These are phyloP conservation scores for Aegilops speltoides DNA, from an alignment of 176 grass and related monocot species.

Conservation along the genomic window DNA sequence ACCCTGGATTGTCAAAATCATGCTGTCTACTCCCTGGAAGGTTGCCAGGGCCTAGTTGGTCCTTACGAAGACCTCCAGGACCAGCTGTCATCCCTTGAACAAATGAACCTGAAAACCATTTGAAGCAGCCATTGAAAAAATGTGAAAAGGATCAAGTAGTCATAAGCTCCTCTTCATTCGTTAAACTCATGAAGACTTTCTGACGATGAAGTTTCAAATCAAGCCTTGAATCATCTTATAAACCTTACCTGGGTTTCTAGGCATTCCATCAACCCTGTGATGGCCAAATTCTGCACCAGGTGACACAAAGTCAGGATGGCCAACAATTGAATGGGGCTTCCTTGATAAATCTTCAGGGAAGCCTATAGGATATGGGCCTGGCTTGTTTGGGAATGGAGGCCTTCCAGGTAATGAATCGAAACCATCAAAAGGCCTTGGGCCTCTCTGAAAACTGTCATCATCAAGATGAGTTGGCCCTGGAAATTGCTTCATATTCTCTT, in stretches of 20 bases:
- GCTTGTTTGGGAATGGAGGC: constrained; percentile 44
- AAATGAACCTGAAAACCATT: constrained; percentile 47
- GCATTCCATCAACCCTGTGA: constrained; percentile 50
- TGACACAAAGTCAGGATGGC: constrained; percentile 40
- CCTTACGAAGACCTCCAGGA: constrained; percentile 35
- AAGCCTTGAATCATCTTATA: constrained; percentile 29
- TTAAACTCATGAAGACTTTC: constrained; percentile 17
- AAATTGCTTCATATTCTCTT: constrained; percentile 61
- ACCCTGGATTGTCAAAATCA: constrained; percentile 48
- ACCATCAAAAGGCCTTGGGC: constrained; percentile 36
- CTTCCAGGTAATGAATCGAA: constrained; percentile 43
- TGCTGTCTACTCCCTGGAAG: constrained; percentile 28
- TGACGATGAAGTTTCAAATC: constrained; percentile 21
- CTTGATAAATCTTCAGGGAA: constrained; percentile 53
- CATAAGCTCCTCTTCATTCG: constrained; percentile 32
- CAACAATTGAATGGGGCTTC: constrained; percentile 34
- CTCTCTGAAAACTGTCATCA: constrained; percentile 37
- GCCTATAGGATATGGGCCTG: constrained; percentile 47
- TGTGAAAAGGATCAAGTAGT: constrained; percentile 19
- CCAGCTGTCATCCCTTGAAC: constrained; percentile 44
- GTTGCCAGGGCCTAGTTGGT: constrained; percentile 46
- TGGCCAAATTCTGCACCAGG: constrained; percentile 52
- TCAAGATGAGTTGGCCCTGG: constrained; percentile 44
- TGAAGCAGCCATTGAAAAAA: background rate
- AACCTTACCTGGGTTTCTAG: constrained; percentile 60